phyloP scores from a whole-genome alignment of 305 asterid genomes.

The Withania somnifera region DNA sequence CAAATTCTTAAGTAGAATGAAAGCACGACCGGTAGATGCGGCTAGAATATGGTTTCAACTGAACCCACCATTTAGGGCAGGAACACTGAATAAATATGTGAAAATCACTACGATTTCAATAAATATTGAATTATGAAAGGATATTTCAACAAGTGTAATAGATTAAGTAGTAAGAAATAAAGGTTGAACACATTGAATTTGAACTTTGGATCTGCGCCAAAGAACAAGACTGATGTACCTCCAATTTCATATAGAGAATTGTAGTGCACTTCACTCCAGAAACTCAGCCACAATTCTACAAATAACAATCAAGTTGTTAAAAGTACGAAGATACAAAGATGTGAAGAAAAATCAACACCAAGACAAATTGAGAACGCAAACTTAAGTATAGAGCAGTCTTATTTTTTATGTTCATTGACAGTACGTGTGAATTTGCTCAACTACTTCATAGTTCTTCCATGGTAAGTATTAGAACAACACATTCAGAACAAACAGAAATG shows the following conservation, averaged over 20 bases:
- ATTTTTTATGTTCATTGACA: background rate
- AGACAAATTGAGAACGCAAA: background rate
- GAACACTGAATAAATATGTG: background rate
- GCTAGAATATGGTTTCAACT: background rate
- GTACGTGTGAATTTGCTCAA: background rate
- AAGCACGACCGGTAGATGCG: background rate
- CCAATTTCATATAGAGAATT: constrained; percentile 73
- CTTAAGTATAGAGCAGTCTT: background rate
- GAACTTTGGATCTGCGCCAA: background rate
- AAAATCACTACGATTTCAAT: background rate
- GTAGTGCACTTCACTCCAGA: constrained; percentile 95
- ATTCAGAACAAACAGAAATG: background rate
- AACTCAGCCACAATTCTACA: constrained; percentile 88
- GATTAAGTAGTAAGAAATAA: background rate
- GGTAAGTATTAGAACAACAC: background rate
- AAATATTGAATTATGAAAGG: background rate
- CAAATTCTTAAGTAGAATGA: background rate
- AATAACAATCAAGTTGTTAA: background rate
- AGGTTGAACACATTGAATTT: background rate
- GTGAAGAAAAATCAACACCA: background rate
- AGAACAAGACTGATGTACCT: constrained; percentile 29
- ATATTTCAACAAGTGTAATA: background rate
- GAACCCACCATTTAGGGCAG: background rate
- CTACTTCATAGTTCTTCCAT: background rate
- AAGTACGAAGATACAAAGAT: background rate